Evolutionary conservation across 2,329 filamentous ascomycete species (phyloP).

Genomic region (Pseudogymnoascus sp.): DNA sequence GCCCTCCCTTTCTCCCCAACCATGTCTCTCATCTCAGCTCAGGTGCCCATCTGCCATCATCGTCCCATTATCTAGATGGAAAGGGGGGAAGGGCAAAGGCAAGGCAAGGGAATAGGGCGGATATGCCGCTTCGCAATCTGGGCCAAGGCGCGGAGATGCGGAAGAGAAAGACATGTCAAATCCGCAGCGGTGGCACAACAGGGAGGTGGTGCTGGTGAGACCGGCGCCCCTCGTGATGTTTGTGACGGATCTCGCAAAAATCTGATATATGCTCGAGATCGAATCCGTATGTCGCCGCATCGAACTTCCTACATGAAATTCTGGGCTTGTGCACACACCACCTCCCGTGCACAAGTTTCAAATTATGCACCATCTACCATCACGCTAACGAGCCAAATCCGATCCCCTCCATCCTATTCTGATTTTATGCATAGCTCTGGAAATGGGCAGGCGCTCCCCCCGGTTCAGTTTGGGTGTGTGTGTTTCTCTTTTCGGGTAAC

Average conservation of each 20-base stretch:
- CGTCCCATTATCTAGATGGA: not conserved
- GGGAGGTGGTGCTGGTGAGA: not conserved
- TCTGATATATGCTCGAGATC: not conserved
- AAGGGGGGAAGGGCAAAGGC: not conserved
- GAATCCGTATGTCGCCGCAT: not conserved
- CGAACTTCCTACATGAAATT: not conserved
- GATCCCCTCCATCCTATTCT: not conserved
- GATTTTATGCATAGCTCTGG: not conserved
- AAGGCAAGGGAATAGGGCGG: not conserved
- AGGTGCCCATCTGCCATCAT: not conserved
- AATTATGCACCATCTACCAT: not conserved
- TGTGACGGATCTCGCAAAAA: too few relatives aligned
- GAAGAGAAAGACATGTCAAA: not conserved
- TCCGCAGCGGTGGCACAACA: not conserved
- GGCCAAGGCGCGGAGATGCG: not conserved
- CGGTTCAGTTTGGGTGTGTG: not conserved
- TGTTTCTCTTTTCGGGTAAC: not conserved
- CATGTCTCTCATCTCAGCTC: not conserved
- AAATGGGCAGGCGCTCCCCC: not conserved
- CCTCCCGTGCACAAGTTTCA: not conserved
- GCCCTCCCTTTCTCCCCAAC: not conserved
- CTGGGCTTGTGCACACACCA: not conserved
- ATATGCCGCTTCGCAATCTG: not conserved
- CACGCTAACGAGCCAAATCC: not conserved
- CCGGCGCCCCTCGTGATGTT: not conserved